phyloP scores from a whole-genome alignment of 352 stramenopile genomes.

The Globisporangium paddicum region DNA sequence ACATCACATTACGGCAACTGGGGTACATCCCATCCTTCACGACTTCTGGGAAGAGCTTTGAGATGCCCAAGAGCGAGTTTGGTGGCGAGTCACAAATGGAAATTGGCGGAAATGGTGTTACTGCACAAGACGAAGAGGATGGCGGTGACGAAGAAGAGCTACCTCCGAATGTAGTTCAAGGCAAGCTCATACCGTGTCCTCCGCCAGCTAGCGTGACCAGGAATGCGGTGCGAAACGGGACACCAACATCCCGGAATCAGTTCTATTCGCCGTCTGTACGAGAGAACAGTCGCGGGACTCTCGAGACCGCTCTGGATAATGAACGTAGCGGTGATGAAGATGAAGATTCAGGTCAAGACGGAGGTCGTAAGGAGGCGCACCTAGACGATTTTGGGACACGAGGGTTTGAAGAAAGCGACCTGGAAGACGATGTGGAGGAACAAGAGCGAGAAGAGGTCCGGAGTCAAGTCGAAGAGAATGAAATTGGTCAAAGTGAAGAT shows the following conservation, averaged over 20 bases:
- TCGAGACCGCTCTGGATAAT: neutral
- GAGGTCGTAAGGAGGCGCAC: neutral
- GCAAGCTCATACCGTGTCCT: constrained; percentile 29
- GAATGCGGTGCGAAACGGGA: neutral
- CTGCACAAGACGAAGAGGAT: neutral
- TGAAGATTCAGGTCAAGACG: neutral
- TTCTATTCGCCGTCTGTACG: constrained; percentile 7
- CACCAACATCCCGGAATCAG: constrained; percentile 15
- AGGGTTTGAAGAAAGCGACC: neutral
- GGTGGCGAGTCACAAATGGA: neutral
- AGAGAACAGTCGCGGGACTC: neutral
- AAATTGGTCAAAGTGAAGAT: neutral
- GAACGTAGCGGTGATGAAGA: neutral
- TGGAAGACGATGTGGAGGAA: neutral
- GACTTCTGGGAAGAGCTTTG: neutral
- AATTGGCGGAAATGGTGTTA: neutral
- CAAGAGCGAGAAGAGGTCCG: neutral
- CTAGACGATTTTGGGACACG: neutral
- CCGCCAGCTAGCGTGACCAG: constrained; percentile 8
- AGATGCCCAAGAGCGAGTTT: neutral
- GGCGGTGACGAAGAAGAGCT: constrained; percentile 24
- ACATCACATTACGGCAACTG: constrained; percentile 34
- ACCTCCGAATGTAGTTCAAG: constrained; percentile 25
- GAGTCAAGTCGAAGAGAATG: neutral
- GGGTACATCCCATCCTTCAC: constrained; percentile 29